phyloP scores from a whole-genome alignment of 768 basidiomycete genomes.

The Boletus patriciae region DNA sequence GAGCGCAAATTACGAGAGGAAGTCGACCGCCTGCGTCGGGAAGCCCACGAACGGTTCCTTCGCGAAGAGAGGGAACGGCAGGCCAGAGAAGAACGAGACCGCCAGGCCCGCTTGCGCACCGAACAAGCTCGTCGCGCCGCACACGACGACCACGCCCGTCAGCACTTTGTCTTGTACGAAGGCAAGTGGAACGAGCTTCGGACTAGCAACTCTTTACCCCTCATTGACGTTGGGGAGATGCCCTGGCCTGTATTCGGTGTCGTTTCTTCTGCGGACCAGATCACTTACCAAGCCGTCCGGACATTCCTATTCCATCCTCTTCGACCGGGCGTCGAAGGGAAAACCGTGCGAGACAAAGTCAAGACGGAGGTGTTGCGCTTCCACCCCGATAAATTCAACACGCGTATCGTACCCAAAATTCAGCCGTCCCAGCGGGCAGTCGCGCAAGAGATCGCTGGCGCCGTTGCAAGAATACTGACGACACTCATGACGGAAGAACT shows the following conservation, averaged over 20 bases:
- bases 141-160: slow-evolving; percentile 6
- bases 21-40: slow-evolving; percentile 8
- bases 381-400: slow-evolving; percentile 57
- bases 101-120: slow-evolving; percentile 20
- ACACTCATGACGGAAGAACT: slow-evolving; percentile 30
- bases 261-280: slow-evolving; percentile 24
- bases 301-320: slow-evolving; percentile 43
- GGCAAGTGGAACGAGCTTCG: slow-evolving; percentile 40
- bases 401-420: slow-evolving; percentile 38
- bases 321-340: slow-evolving; percentile 31
- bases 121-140: slow-evolving; percentile 17
- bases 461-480: slow-evolving; percentile 43
- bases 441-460: slow-evolving; percentile 39
- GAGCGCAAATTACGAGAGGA: slow-evolving; percentile 16
- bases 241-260: slow-evolving; percentile 46
- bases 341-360: slow-evolving; percentile 37
- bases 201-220: slow-evolving; percentile 16
- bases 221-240: slow-evolving; percentile 33
- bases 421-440: slow-evolving; percentile 30
- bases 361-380: slow-evolving; percentile 50
- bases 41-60: slow-evolving; percentile 1
- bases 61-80: slow-evolving; percentile 19
- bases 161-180: slow-evolving; percentile 31
- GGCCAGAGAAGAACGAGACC: slow-evolving; percentile 22
- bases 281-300: slow-evolving; percentile 36